Conservation (phyloP, 306 rosid genomes). For the Sphenostylis stenocarpa region DNA sequence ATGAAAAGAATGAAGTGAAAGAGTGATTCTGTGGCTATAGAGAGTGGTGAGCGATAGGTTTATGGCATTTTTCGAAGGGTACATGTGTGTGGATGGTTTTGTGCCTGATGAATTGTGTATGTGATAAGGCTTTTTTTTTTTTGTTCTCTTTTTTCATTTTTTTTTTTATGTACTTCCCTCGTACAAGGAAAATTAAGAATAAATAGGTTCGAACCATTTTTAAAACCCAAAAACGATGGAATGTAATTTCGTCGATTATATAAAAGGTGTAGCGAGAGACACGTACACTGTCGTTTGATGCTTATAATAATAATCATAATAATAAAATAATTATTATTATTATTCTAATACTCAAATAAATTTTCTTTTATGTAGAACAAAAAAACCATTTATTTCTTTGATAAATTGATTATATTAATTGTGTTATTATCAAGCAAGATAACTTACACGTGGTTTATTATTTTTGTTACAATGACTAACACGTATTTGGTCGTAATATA, state of each 20-base stretch:
- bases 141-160: background rate
- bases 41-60: slow-evolving; percentile 41
- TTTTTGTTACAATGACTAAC: too few relatives aligned
- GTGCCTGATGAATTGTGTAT: slow-evolving; percentile 50
- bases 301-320: too few relatives aligned
- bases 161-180: background rate
- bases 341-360: too few relatives aligned
- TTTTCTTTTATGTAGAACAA: too few relatives aligned
- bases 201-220: background rate
- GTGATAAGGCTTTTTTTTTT: slow-evolving; percentile 42
- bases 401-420: too few relatives aligned
- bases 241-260: background rate
- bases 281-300: too few relatives aligned
- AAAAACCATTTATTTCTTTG: too few relatives aligned
- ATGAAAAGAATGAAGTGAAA: slow-evolving; percentile 12
- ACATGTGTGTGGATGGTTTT: slow-evolving; percentile 60
- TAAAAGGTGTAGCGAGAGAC: background rate
- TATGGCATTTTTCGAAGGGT: slow-evolving; percentile 29
- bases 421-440: too few relatives aligned
- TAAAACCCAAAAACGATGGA: background rate
- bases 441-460: too few relatives aligned
- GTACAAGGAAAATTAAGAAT: background rate
- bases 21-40: slow-evolving; percentile 39
- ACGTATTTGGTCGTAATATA: too few relatives aligned
- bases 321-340: too few relatives aligned